Conservation (phyloP, 2,329 filamentous ascomycete species). For the Stromatinia cepivora region DNA sequence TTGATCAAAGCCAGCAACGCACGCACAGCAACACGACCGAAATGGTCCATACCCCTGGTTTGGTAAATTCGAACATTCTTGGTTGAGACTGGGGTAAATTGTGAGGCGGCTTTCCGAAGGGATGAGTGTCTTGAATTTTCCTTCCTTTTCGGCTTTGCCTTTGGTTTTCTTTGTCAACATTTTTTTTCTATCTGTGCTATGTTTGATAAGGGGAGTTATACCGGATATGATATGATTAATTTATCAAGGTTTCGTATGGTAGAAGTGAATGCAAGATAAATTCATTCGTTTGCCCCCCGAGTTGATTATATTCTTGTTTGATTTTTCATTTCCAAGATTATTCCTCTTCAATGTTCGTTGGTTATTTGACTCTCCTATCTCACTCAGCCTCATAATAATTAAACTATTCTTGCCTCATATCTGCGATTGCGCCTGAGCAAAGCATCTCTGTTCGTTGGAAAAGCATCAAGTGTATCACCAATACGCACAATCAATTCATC, state of each 20-base stretch:
- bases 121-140: slow-evolving; percentile 33
- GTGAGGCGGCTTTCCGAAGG: slow-evolving; percentile 30
- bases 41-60: slow-evolving; percentile 15
- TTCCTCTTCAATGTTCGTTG: slow-evolving; percentile 4
- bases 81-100: slow-evolving; percentile 24
- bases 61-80: slow-evolving; percentile 27
- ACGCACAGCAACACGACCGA: slow-evolving; percentile 14
- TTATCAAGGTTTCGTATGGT: slow-evolving; percentile 15
- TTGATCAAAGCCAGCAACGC: slow-evolving; percentile 15
- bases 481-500: slow-evolving; percentile 2
- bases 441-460: slow-evolving; percentile 18
- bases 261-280: slow-evolving; percentile 23
- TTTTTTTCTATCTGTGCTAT: slow-evolving; percentile 1
- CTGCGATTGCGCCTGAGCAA: slow-evolving; percentile 11
- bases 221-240: slow-evolving; percentile 23
- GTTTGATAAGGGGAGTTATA: slow-evolving; percentile 16
- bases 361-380: slow-evolving; percentile 1
- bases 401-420: slow-evolving; percentile 4
- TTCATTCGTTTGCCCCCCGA: slow-evolving; percentile 22
- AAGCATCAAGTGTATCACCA: slow-evolving; percentile 22
- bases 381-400: slow-evolving; percentile 1
- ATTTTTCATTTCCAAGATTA: neutral
- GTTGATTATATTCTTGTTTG: neutral
- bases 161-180: slow-evolving; percentile 12
- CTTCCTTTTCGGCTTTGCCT: slow-evolving; percentile 10